A percentile compares a stretch with the other conserved stretches of the same genome.
phyloP scores from a whole-genome alignment of 768 basidiomycete species.

The Mycena latifolia region DNA sequence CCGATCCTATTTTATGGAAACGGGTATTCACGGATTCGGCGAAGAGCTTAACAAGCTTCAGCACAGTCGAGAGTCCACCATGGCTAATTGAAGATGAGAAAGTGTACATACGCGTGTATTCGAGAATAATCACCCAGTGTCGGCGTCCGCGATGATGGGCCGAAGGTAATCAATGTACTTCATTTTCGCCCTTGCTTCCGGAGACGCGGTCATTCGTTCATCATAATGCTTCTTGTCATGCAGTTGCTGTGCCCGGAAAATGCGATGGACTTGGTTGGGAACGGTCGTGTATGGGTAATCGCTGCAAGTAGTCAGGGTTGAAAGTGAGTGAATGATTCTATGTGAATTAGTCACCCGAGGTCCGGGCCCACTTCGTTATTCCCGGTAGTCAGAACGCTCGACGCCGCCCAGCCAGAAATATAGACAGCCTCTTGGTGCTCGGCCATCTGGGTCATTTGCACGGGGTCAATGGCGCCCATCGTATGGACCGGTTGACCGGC shows the following conservation, averaged over 20 bases:
- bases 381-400: constrained; percentile 88
- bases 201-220: constrained; percentile 76
- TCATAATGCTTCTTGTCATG: constrained; percentile 96
- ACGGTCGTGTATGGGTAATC: constrained; percentile 98
- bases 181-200: constrained; percentile 75
- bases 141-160: constrained; percentile 95
- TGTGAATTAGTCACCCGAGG: constrained; percentile 74
- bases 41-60: constrained; percentile 95
- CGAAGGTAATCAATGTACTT: constrained; percentile 89
- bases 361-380: constrained; percentile 95
- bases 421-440: constrained; percentile 88
- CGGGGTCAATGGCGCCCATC: constrained; percentile 93
- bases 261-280: constrained; percentile 93
- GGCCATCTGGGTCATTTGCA: constrained; percentile 97
- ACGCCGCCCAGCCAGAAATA: constrained; percentile 93
- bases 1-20: background rate
- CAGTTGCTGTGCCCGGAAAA: constrained; percentile 92
- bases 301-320: constrained; percentile 48
- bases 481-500: constrained; percentile 85
- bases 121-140: constrained; percentile 73
- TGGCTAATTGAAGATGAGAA: constrained; percentile 64
- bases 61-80: constrained; percentile 92
- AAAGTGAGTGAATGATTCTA: background rate
- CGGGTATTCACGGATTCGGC: constrained; percentile 80
- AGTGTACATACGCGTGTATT: background rate